A percentile compares a stretch with the other conserved stretches of the same genome.
Evolutionary conservation across 176 grass and related monocot species (phyloP).

Genomic region (Phoenix dactylifera): DNA sequence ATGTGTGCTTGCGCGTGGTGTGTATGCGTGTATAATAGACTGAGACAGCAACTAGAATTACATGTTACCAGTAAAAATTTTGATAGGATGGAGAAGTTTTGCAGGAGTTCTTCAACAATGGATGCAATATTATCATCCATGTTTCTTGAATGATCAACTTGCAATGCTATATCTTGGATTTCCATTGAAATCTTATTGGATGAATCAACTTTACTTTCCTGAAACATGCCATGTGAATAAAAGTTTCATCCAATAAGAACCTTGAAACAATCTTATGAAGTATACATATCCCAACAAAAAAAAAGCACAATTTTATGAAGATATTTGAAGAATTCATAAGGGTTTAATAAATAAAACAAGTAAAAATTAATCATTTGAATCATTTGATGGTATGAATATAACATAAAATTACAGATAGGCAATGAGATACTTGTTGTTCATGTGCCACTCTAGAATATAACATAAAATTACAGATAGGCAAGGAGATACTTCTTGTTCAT

Average conservation of each 20-base stretch:
- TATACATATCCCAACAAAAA: no score
- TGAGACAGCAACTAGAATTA: background rate
- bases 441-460: slow-evolving; percentile 26
- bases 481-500: slow-evolving; percentile 36
- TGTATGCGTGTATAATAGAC: no score
- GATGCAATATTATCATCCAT: slow-evolving; percentile 45
- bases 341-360: background rate
- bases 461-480: background rate
- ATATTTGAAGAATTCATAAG: background rate
- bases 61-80: slow-evolving; percentile 36
- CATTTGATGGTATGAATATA: slow-evolving; percentile 8
- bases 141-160: slow-evolving; percentile 43
- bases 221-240: slow-evolving; percentile 11
- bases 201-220: slow-evolving; percentile 34
- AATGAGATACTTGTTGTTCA: slow-evolving; percentile 36
- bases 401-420: background rate
- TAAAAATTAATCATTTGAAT: slow-evolving; percentile 8
- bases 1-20: no score
- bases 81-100: slow-evolving; percentile 34
- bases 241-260: no score
- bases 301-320: no score
- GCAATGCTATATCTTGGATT: slow-evolving; percentile 33
- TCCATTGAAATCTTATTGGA: slow-evolving; percentile 22
- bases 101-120: slow-evolving; percentile 52
- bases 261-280: no score